Base-by-base conservation (phyloP, 768 basidiomycete species). In the Tulasnella sp. region DNA sequence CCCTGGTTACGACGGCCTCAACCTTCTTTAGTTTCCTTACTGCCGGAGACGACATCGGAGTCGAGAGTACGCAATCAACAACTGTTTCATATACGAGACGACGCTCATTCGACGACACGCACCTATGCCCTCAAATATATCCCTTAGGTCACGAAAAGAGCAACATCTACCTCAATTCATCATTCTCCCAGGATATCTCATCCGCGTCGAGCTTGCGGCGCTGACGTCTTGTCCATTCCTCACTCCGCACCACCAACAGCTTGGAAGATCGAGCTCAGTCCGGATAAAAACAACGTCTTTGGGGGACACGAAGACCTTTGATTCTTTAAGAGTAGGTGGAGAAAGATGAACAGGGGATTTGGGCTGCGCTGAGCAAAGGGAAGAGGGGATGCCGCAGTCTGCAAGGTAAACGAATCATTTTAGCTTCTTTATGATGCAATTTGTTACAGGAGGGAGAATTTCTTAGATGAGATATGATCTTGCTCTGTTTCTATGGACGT, bases 111-210 rank as follows among this genome's bases (percentile, higher is more conserved):
- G 35, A 35, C 35, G 5, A 35, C 35, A 5, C 5, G 35, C 35
- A 35, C 35, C 35, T 35, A 35, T 2, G 35, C n/a, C 9, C 39
- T 15, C 44, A 23, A 61, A 15, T 44, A 75, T 26, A 67, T 40
- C 55, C 75, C 7, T 76, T 76, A 6, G 48, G 74, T 11, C 40
- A 69, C 20, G 42, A 76, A 35, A 69, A 35, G 29, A 83, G 83
- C 74, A 82, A 83, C 75, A 80, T 83, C 13, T 81, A 83, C 77
- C 80, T 83, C n/a, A 82, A 83, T 77, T 82, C 80, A 71, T 85
- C 35, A 35, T 35, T 35, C 35, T 84, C 81, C 80, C 80, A 61
- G 70, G 83, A 44, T 73, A 82, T 57, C 82, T 85, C 73, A 83
- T 84, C 81, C 77, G 80, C 39, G 75, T 78, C 15, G 84, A 85